Evolutionary conservation across 805 yeast species (phyloP), one percentile per base, ranked within the genome.

Genomic region (Ascoidea tarda): DNA sequence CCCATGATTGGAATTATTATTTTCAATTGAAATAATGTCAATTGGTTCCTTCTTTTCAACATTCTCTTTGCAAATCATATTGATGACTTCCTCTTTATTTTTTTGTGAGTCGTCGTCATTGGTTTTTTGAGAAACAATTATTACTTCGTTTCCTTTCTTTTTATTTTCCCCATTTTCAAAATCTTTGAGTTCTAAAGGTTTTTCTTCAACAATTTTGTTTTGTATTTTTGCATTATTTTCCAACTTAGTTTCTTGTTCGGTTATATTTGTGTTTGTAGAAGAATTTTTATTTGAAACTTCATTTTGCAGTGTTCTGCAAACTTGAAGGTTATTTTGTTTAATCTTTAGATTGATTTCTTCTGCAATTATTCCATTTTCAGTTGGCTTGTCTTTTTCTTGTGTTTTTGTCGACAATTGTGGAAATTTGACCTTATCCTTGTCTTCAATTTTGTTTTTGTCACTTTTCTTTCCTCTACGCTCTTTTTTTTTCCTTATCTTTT

Each of bases 371-470:
- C 55, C 55, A 5, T 48, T 8, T 38, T 50, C 52, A 42, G 47
- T 50, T 44, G 31, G 47, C 42, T 21, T 38, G 6, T 49, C 52
- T 46, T 46, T 32, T 32, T 48, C 32, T 31, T 53, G 55, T 28
- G 51, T 42, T 33, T 52, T 49, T 49, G 33, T 51, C 5, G 49
- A 21, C 31, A 52, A 51, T 46, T 54, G 53, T 32, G 50, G 46
- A 32, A 46, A 33, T 10, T 32, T 21, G 16, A 44, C 5, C 32
- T 54, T 51, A n/a, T 52, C 54, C 45, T 47, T 16, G 16, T 50
- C 53, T 32, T 45, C n/a, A 33, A 48, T 51, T 61, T 68, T 74
- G 64, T 69, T 72, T 60, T 68, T 75, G 57, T 72, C 73, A 50
- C 28, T 33, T 47, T 47, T 47, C 4, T 21, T 16, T 47, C 33